A percentile compares a stretch with the other conserved stretches of the same genome.
Evolutionary conservation across 306 rosid genomes (phyloP).

Genomic region (Cajanus cajan): DNA sequence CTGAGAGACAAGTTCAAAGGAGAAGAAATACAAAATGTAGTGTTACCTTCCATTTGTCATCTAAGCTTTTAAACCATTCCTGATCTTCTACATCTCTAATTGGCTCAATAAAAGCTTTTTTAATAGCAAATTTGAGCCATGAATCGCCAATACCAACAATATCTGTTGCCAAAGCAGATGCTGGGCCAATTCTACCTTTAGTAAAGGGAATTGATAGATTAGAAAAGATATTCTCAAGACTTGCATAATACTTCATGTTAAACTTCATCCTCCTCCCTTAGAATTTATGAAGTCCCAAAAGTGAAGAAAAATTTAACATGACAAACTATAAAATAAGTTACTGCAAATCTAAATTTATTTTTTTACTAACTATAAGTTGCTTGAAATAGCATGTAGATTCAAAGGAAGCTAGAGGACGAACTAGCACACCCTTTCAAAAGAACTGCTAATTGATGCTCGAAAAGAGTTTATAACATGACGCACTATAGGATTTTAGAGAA

Average conservation of each 20-base stretch:
- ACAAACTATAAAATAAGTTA: neutral
- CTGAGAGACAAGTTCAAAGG: neutral
- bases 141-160: slow-evolving; percentile 82
- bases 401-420: neutral
- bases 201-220: slow-evolving; percentile 52
- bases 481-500: neutral
- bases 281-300: slow-evolving; percentile 75
- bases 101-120: slow-evolving; percentile 69
- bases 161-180: slow-evolving; percentile 78
- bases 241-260: slow-evolving; percentile 55
- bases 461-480: neutral
- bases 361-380: neutral
- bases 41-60: slow-evolving; percentile 90
- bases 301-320: slow-evolving; percentile 29
- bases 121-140: slow-evolving; percentile 76
- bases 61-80: slow-evolving; percentile 82
- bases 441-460: neutral
- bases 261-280: slow-evolving; percentile 73
- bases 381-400: slow-evolving; percentile 14
- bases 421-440: neutral
- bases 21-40: slow-evolving; percentile 26
- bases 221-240: slow-evolving; percentile 71
- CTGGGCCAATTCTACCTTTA: slow-evolving; percentile 49
- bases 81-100: slow-evolving; percentile 70
- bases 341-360: neutral